These are phyloP conservation scores for Sarocladium oryzae DNA, from an alignment of 2,329 filamentous ascomycete genomes.

Conservation along the genomic window DNA sequence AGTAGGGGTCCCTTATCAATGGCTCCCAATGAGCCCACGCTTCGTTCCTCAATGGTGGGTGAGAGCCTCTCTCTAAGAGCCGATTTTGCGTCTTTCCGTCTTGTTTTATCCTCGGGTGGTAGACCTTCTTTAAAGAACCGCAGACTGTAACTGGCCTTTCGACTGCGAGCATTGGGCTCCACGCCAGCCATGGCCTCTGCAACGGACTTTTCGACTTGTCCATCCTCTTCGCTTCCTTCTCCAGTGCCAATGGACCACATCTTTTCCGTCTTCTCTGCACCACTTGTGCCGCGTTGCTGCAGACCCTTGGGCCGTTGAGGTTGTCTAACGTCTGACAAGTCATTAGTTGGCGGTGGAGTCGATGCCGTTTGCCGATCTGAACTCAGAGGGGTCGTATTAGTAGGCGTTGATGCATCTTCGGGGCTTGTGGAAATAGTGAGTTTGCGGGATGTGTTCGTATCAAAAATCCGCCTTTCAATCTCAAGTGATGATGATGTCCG, in stretches of 20 bases:
- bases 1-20: background rate
- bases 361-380: constrained; percentile 8
- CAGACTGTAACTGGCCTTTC: constrained; percentile 61
- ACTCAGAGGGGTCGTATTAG: constrained; percentile 16
- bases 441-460: constrained; percentile 11
- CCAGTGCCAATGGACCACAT: constrained; percentile 57
- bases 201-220: constrained; percentile 59
- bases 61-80: constrained; percentile 34
- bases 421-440: constrained; percentile 17
- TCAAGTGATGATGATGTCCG: constrained; percentile 29
- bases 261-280: constrained; percentile 55
- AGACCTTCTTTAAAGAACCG: constrained; percentile 62
- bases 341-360: constrained; percentile 13
- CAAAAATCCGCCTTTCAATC: constrained; percentile 21
- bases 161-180: constrained; percentile 58
- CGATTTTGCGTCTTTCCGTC: constrained; percentile 41
- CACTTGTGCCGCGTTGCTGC: constrained; percentile 36
- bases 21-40: constrained; percentile 1
- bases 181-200: constrained; percentile 53
- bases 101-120: constrained; percentile 49
- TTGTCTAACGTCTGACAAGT: constrained; percentile 15
- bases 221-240: constrained; percentile 42
- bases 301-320: constrained; percentile 30
- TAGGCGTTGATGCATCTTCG: constrained; percentile 20
- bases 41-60: constrained; percentile 27